phyloP scores from a whole-genome alignment of 768 basidiomycete genomes.

The Favolaschia claudopus region DNA sequence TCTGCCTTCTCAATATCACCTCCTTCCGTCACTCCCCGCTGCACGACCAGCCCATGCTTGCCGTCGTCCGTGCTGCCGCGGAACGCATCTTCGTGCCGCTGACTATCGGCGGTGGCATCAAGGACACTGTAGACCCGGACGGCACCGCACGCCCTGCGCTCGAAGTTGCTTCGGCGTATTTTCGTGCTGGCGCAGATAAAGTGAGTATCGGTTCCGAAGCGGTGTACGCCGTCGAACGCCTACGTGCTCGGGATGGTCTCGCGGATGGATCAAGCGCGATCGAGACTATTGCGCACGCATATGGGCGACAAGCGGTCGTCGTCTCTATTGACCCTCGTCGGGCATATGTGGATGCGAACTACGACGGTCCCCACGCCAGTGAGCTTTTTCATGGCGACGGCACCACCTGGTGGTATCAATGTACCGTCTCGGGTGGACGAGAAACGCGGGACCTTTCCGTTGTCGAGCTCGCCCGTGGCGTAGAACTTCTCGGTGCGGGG shows the following conservation, averaged over 20 bases:
- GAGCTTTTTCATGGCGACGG: constrained; percentile 69
- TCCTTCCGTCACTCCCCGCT: constrained; percentile 97
- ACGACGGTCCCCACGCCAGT: constrained; percentile 68
- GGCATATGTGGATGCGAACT: constrained; percentile 73
- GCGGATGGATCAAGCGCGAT: constrained; percentile 84
- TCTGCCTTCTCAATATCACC: constrained; percentile 98
- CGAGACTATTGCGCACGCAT: constrained; percentile 88
- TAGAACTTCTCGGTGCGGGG: constrained; percentile 91
- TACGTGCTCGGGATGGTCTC: constrained; percentile 56
- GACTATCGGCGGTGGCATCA: constrained; percentile 98
- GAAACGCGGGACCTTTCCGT: constrained; percentile 85
- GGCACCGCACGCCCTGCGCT: constrained; percentile 86
- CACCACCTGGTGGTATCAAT: constrained; percentile 98
- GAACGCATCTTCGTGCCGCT: constrained; percentile 95
- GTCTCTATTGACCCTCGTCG: constrained; percentile 95
- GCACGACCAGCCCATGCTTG: constrained; percentile 97
- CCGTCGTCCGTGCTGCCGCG: constrained; percentile 90
- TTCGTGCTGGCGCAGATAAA: constrained; percentile 97
- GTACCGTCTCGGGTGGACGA: constrained; percentile 94
- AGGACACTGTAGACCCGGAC: constrained; percentile 94
- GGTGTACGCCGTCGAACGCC: constrained; percentile 89
- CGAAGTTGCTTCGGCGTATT: constrained; percentile 96
- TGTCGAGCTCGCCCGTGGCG: constrained; percentile 89
- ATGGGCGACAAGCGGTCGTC: constrained; percentile 97
- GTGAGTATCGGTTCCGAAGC: constrained; percentile 98